Base-by-base conservation (phyloP, 441 rosid genomes). In the Croton setiger region DNA sequence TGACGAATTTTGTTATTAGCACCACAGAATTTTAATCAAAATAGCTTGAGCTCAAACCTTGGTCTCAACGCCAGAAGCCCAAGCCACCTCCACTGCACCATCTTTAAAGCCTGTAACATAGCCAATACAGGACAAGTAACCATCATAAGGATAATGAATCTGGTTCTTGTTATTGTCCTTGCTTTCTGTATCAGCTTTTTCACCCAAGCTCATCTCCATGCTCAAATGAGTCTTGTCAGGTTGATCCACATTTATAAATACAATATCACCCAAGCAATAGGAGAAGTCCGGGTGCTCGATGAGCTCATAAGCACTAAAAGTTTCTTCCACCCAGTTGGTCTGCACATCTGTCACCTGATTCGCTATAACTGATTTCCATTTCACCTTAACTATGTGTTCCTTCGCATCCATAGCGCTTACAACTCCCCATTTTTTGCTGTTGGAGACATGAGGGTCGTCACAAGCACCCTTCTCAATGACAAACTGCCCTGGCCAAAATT, bases 401-500 rank as follows among this genome's bases (percentile, higher is more conserved):
- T 88, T 92, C 10, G 86, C 86, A 81, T 88, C 91, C 75, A 86
- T 78, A 72, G 74, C 74, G 68, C 51, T 72, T 59, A 94, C 90
- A 72, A 86, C 71, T 13, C 98, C 99, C 93, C 96, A 92, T 76
- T 77, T 85, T 73, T 66, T 78, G 65, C 79, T 75, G 60, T 71
- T 70, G 7, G 78, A 20, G 54, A 64, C 70, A 44, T 44, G 67
- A 37, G 77, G 81, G 62, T 86, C 86, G 70, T 81, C 84, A 63
- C 67, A 70, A 49, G 81, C 71, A 51, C 78, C 86, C 79, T 82
- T 88, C 75, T 87, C 93, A 45, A 83, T 73, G 20, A 94, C 96
- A 76, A 88, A 90, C 78, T 94, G 99, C 44, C 85, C 86, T 0
- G 99, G 97, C 97, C 91, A 92, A 83, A 94, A 92, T 14, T 92